Evolutionary conservation across 495 filamentous ascomycete genomes (phyloP).

Genomic region (Trichoderma asperelloides): DNA sequence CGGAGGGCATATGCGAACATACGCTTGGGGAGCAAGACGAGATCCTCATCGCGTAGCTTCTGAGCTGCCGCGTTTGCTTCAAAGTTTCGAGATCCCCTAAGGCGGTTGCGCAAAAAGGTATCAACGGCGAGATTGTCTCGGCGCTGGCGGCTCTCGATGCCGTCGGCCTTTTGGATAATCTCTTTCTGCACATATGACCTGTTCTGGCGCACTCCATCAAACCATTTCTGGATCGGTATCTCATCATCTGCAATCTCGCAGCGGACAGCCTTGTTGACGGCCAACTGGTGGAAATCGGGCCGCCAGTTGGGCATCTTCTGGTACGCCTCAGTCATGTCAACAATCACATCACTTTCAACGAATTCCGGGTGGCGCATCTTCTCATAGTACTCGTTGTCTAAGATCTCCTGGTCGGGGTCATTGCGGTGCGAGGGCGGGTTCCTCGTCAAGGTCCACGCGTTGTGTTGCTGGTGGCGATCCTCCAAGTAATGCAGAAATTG

Average conservation of each 20-base stretch:
- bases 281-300: conserved; percentile 17
- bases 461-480: conserved; percentile 36
- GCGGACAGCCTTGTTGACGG: conserved; percentile 15
- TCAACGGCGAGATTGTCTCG: conserved; percentile 13
- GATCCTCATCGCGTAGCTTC: conserved; percentile 25
- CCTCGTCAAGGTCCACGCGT: conserved; percentile 31
- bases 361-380: conserved; percentile 23
- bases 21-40: conserved; percentile 29
- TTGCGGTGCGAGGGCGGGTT: conserved; percentile 13
- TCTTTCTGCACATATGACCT: conserved; percentile 19
- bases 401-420: conserved; percentile 13
- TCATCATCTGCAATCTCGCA: conserved; percentile 19
- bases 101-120: conserved; percentile 21
- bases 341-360: conserved; percentile 37
- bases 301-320: conserved; percentile 22
- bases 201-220: conserved; percentile 17
- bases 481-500: conserved; percentile 38
- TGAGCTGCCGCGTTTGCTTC: conserved; percentile 14
- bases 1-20: conserved; percentile 31
- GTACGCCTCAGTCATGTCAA: conserved; percentile 36
- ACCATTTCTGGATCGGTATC: conserved; percentile 24
- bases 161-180: conserved; percentile 22
- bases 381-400: conserved; percentile 8
- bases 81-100: conserved; percentile 16
- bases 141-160: conserved; percentile 13